phyloP scores from a whole-genome alignment of 1,139 yeast genomes.

The Wickerhamiella infanticola region DNA sequence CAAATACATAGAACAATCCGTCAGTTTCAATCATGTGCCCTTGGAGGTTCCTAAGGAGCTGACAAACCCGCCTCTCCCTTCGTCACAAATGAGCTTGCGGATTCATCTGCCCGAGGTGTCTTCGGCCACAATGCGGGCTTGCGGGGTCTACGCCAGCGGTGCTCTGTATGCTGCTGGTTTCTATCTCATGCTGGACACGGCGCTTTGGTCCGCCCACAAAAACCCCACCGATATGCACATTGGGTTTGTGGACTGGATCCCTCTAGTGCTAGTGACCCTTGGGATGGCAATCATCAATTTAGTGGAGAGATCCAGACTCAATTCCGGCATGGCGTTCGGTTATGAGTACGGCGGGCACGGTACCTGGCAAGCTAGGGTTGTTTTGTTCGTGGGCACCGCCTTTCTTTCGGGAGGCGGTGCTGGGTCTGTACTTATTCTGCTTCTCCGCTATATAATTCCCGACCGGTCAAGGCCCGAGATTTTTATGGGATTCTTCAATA shows the following conservation, averaged over 20 bases:
- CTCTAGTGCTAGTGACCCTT: conserved; percentile 69
- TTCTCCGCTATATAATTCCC: conserved; percentile 67
- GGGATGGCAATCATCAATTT: conserved; percentile 90
- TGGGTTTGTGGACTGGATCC: conserved; percentile 83
- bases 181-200: conserved; percentile 81
- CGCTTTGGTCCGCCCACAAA: conserved; percentile 66
- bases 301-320: conserved; percentile 68
- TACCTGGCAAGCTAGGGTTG: conserved; percentile 88
- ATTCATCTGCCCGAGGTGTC: conserved; percentile 25
- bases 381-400: conserved; percentile 82
- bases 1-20: conserved; percentile 55
- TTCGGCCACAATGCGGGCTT: conserved; percentile 53
- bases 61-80: not conserved
- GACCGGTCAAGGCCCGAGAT: conserved; percentile 73
- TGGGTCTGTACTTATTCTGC: conserved; percentile 77
- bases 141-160: conserved; percentile 64
- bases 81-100: conserved; percentile 4
- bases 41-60: too few species aligned
- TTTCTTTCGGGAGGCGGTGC: conserved; percentile 88
- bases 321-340: conserved; percentile 37
- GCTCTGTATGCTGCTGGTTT: conserved; percentile 71
- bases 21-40: conserved; percentile 37
- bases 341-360: conserved; percentile 31
- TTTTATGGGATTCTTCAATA: conserved; percentile 89
- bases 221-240: conserved; percentile 82